phyloP scores from a whole-genome alignment of 768 basidiomycete genomes.

The Lentinula edodes region DNA sequence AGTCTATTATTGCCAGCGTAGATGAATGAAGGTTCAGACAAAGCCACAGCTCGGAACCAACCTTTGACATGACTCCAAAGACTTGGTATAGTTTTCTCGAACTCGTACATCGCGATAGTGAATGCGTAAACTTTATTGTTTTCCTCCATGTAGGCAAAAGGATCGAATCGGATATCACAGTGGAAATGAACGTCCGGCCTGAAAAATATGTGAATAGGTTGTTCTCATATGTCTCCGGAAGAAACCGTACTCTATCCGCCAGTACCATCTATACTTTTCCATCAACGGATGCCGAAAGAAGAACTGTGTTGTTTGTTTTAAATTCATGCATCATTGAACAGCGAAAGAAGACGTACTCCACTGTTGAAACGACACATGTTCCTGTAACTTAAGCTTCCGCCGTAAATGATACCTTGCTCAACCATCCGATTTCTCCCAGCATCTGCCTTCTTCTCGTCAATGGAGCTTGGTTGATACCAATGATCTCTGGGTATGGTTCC shows the following conservation, averaged over 20 bases:
- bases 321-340: background rate
- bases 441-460: conserved; percentile 61
- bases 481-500: conserved; percentile 54
- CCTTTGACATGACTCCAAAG: conserved; percentile 71
- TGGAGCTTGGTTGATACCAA: conserved; percentile 71
- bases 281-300: conserved; percentile 73
- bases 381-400: conserved; percentile 49
- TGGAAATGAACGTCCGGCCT: conserved; percentile 69
- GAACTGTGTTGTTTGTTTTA: conserved; percentile 40
- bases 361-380: conserved; percentile 79
- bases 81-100: conserved; percentile 70
- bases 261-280: conserved; percentile 71
- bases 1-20: conserved; percentile 31
- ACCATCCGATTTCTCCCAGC: conserved; percentile 25
- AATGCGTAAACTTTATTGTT: conserved; percentile 72
- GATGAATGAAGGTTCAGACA: conserved; percentile 1
- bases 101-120: conserved; percentile 74
- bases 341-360: conserved; percentile 41
- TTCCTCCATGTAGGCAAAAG: conserved; percentile 72
- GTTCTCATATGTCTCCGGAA: background rate
- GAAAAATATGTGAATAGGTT: conserved; percentile 22
- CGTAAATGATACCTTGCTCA: conserved; percentile 33
- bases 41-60: conserved; percentile 16
- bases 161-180: conserved; percentile 64
- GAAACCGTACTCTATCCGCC: conserved; percentile 32